Base-by-base conservation (phyloP, 23 red algal species). In the Gracilaria domingensis region DNA sequence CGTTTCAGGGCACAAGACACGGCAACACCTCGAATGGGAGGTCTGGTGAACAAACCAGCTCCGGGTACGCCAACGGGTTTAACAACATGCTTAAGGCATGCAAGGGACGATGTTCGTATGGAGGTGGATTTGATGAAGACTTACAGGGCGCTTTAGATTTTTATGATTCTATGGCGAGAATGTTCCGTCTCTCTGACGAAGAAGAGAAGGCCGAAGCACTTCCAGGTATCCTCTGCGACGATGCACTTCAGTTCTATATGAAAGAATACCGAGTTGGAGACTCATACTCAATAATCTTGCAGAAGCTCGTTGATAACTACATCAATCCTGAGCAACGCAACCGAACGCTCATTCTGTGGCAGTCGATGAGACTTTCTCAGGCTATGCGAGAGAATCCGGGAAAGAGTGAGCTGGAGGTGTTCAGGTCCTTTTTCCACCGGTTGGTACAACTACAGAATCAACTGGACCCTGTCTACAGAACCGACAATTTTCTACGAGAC, bases 391-490 rank as follows among this genome's bases (percentile, higher is more conserved):
- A n/a, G n/a, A n/a, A n/a, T n/a, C n/a, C n/a, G n/a, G n/a, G n/a
- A n/a, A n/a, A n/a, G n/a, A n/a, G n/a, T n/a, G n/a, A n/a, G n/a
- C n/a, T 47, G 42, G 85, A 73, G 69, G 66, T 88, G 45, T 88
- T 88, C 48, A 37, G 69, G 60, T 36, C 36, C 12, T 61, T 88
- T 51, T 76, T 25, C 2, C 8, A 8, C 16, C 20, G 38, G 26
- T 70, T 79, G 17, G 18, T 30, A 11, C 13, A 20, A 0, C 40
- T 88, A 29, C 85, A 88, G 54, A 60, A 56, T 17, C 69, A 78
- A 55, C 50, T 88, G 37, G 3, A 54, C 17, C 12, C 28, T 20
- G 8, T 9, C 49, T 88, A 88, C 57, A 67, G 36, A 0, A 18
- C 60, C 25, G 44, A 88, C 70, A 79, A 61, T n/a, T n/a, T n/a